Conservation (phyloP, 371 early-diverging fungal genomes). For the Syncephalis fuscata region DNA sequence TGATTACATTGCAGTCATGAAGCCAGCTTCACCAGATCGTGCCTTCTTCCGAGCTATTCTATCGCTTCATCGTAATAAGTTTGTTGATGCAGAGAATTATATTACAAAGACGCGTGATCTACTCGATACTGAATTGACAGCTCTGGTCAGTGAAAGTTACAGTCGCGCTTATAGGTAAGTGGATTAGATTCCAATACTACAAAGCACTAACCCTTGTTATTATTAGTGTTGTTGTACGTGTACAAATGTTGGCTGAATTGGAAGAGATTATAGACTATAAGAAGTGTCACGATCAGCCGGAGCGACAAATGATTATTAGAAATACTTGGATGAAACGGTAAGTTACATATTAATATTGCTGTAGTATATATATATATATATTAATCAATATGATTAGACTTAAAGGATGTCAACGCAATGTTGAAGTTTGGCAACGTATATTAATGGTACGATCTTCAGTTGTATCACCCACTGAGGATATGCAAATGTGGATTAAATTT, state of each 20-base stretch:
- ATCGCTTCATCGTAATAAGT: conserved; percentile 69
- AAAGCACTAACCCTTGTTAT: background rate
- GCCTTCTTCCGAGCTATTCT: conserved; percentile 77
- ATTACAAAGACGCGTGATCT: conserved; percentile 76
- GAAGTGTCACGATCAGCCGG: conserved; percentile 59
- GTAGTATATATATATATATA: background rate
- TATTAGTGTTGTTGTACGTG: conserved; percentile 56
- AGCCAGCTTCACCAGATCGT: conserved; percentile 49
- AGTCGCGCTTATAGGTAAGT: background rate
- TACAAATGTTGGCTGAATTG: conserved; percentile 93
- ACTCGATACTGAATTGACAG: conserved; percentile 78
- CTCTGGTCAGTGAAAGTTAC: conserved; percentile 13
- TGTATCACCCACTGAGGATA: conserved; percentile 74
- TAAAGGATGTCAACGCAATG: conserved; percentile 82
- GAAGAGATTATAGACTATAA: conserved; percentile 93
- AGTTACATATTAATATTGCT: background rate
- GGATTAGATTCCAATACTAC: background rate
- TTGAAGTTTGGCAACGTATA: conserved; percentile 92
- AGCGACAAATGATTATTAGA: conserved; percentile 60
- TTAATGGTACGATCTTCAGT: conserved; percentile 81
- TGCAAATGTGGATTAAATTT: conserved; percentile 93
- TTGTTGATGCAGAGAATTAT: conserved; percentile 47
- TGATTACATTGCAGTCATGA: conserved; percentile 69
- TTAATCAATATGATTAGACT: conserved; percentile 26
- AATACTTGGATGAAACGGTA: conserved; percentile 75